Evolutionary conservation across 2,329 filamentous ascomycete species (phyloP), one percentile per base, ranked within the genome.

Genomic region (Aureobasidium sp.): DNA sequence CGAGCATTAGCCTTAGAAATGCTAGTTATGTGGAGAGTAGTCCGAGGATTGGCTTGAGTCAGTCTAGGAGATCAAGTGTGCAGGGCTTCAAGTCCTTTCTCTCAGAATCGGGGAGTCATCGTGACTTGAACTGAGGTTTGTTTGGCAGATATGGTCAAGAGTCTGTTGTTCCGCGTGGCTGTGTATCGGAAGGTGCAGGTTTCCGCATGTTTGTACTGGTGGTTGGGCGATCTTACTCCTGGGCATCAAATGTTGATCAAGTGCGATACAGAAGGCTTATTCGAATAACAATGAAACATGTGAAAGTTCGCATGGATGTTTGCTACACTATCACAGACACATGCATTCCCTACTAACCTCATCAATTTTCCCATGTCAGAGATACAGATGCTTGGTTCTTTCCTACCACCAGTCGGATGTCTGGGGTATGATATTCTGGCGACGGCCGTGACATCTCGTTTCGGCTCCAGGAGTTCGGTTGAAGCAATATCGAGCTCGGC

Each of bases 1-100:
- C 50, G 32, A 37, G 61, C 23, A 51, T 61, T 32, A 58, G 42
- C n/a, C 44, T 62, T 57, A 58, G 67, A 75, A 58, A 32, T 68
- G 70, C 51, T 71, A 59, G 53, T 36, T 56, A 48, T 41, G 23
- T 39, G 50, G 60, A 62, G 27, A 10, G 32, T 15, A 53, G 27
- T 9, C 50, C 60, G 23, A 37, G 60, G 48, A 47, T 32, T 26
- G 60, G 50, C 7, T 37, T 56, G 23, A 41, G 50, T 13, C 23
- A 39, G 37, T n/a, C 32, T 6, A 55, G 60, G 32, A 55, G 60
- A n/a, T 20, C 50, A 23, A 62, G 60, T 41, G 32, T 53, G 15
- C 60, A 62, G 36, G 60, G 41, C 1, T 48, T 48, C 42, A 55
- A 51, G 46, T 34, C 27, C 5, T 57, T 51, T 3, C 17, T 60